These are phyloP conservation scores for Macaranga tanarius DNA, from an alignment of 441 rosid species.

Conservation along the genomic window DNA sequence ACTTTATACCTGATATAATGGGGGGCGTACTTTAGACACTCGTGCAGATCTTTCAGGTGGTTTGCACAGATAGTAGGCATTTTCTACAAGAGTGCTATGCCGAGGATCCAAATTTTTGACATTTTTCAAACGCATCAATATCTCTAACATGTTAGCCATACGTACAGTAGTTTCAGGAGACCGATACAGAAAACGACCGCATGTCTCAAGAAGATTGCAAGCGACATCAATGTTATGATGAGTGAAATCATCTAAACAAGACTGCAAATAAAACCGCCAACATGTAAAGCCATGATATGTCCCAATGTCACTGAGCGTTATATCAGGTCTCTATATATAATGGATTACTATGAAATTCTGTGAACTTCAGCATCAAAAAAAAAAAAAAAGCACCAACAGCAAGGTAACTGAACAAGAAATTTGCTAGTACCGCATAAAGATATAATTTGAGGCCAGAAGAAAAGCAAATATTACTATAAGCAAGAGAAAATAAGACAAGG, in stretches of 20 bases:
- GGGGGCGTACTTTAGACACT: conserved; percentile 87
- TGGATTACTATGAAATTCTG: neutral
- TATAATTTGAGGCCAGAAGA: neutral
- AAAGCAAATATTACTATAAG: neutral
- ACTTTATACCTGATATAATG: conserved; percentile 76
- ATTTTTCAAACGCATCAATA: conserved; percentile 99
- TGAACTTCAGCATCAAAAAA: conserved; percentile 2
- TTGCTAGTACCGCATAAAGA: neutral
- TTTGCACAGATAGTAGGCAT: conserved; percentile 97
- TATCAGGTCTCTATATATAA: conserved; percentile 1
- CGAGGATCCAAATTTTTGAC: conserved; percentile 99
- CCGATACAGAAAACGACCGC: conserved; percentile 97
- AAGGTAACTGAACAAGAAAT: neutral
- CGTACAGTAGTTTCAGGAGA: conserved; percentile 95
- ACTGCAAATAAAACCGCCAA: conserved; percentile 43
- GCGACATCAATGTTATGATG: conserved; percentile 99
- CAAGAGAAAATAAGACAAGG: neutral
- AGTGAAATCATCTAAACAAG: conserved; percentile 98
- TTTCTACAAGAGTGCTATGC: conserved; percentile 97
- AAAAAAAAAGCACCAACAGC: neutral
- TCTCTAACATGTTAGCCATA: conserved; percentile 99
- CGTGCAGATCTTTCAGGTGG: conserved; percentile 99
- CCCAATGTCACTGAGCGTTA: conserved; percentile 7
- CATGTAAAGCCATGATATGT: conserved; percentile 13
- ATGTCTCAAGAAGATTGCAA: conserved; percentile 98